Conservation (phyloP, 2,329 filamentous ascomycete species). For the Calonectria pseudoturangicola region DNA sequence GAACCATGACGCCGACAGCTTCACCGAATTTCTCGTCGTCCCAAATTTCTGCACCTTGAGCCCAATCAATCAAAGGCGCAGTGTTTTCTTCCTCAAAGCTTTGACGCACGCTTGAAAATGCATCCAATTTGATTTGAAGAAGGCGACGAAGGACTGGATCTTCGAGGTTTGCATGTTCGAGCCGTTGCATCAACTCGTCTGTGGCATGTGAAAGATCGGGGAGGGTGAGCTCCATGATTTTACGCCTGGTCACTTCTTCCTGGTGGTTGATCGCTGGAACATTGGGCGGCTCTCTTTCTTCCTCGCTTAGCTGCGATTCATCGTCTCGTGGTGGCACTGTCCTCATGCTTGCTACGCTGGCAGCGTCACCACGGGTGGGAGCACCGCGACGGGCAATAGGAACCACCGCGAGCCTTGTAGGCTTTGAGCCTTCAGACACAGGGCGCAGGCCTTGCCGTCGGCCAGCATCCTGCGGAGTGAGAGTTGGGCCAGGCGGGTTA, state of each 20-base stretch:
- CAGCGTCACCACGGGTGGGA: slow-evolving; percentile 36
- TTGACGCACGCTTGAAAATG: slow-evolving; percentile 53
- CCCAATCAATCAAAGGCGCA: slow-evolving; percentile 56
- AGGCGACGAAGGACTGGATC: slow-evolving; percentile 48
- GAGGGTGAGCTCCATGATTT: slow-evolving; percentile 53
- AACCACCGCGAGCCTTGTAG: slow-evolving; percentile 38
- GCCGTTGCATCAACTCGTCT: slow-evolving; percentile 53
- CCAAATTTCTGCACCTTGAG: slow-evolving; percentile 29
- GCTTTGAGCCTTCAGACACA: slow-evolving; percentile 6
- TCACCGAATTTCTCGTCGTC: slow-evolving; percentile 16
- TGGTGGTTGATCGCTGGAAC: slow-evolving; percentile 30
- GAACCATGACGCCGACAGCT: slow-evolving; percentile 49
- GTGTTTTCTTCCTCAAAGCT: slow-evolving; percentile 49
- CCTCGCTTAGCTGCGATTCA: slow-evolving; percentile 47
- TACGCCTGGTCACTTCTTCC: slow-evolving; percentile 43
- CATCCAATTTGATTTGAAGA: slow-evolving; percentile 52
- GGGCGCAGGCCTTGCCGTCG: slow-evolving; percentile 20
- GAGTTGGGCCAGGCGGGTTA: slow-evolving; percentile 12
- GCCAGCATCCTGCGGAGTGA: slow-evolving; percentile 15
- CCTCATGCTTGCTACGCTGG: slow-evolving; percentile 46
- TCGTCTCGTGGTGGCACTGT: slow-evolving; percentile 49
- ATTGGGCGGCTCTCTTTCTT: slow-evolving; percentile 31
- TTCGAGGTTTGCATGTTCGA: slow-evolving; percentile 46
- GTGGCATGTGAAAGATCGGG: slow-evolving; percentile 54
- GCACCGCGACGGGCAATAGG: slow-evolving; percentile 52